Base-by-base conservation (phyloP, 805 yeast genomes). In the Candida nitratophila region DNA sequence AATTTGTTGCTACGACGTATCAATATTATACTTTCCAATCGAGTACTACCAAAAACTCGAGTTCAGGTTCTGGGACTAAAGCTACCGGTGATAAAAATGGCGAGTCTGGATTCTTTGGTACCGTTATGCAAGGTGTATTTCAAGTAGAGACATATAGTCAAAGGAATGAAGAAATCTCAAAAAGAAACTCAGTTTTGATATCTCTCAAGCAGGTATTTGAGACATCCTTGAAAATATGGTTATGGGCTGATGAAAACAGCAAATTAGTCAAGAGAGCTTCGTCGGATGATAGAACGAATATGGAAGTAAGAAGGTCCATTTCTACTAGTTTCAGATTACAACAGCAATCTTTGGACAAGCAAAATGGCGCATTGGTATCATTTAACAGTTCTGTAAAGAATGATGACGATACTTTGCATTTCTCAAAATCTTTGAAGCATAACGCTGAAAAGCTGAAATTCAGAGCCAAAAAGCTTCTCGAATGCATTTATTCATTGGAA, bases 91-190 rank as follows among this genome's bases (percentile, higher is more conserved):
- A 31, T 8, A 38, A 42, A 17, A 44, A 34, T 3, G 52, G 50
- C 32, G 77, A 75, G 36, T 59, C 74, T 21, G 77, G 87, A 19
- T 75, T 82, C 61, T 69, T 85, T 40, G 83, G 83, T 0, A 74
- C 75, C 43, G 83, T 81, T 21, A 83, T 86, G 43, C 85, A 83
- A 49, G 93, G 93, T 1, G 95, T 86, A 0, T 83, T 86, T 55
- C 83, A 77, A 44, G 76, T 80, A 14, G 95, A 86, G 49, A 70
- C 86, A 1, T 84, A 83, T 1, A 67, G 70, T 45, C 62, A 71
- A 30, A 54, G 75, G 42, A 64, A 74, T 17, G 71, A 75, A 14
- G 77, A 73, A 27, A 76, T 73, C 38, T 74, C 70, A 44, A 79
- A 78, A 48, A 63, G 81, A 19, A 68, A 74, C 47, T 70, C 81